phyloP scores from a whole-genome alignment of 139 green algal genomes.

The Tetraselmis striata region DNA sequence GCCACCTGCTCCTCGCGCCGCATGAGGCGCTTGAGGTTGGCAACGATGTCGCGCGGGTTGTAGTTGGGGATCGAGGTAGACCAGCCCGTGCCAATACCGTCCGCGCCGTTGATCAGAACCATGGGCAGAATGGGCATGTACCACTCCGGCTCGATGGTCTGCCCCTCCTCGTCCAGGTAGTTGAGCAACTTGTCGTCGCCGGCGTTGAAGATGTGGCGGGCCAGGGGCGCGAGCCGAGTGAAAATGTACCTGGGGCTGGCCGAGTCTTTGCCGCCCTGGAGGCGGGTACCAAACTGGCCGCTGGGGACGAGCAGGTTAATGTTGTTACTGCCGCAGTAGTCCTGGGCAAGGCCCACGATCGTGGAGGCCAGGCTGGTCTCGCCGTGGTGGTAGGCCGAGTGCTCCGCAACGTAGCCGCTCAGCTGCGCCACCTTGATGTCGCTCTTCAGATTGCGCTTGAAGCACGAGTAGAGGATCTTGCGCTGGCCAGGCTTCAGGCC shows the following conservation, averaged over 20 bases:
- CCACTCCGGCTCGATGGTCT: constrained; percentile 92
- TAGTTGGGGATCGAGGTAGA: constrained; percentile 96
- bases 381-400: constrained; percentile 98
- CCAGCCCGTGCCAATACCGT: constrained; percentile 99
- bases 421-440: constrained; percentile 97
- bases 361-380: constrained; percentile 78
- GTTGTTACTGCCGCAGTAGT: constrained; percentile 98
- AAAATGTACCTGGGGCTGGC: constrained; percentile 94
- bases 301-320: constrained; percentile 88
- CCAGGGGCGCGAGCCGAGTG: constrained; percentile 78
- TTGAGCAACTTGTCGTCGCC: constrained; percentile 84
- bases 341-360: constrained; percentile 86
- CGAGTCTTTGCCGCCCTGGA: constrained; percentile 92
- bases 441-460: constrained; percentile 92
- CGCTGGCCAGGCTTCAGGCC: constrained; percentile 97
- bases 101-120: constrained; percentile 94
- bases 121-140: constrained; percentile 80
- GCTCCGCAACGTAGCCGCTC: constrained; percentile 90
- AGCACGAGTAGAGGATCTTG: constrained; percentile 97
- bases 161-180: constrained; percentile 94
- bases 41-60: constrained; percentile 86
- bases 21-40: constrained; percentile 83
- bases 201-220: constrained; percentile 85
- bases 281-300: constrained; percentile 45
- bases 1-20: constrained; percentile 53